Base-by-base conservation (phyloP, 1,284 basidiomycete species). In the Tilletia walkeri region DNA sequence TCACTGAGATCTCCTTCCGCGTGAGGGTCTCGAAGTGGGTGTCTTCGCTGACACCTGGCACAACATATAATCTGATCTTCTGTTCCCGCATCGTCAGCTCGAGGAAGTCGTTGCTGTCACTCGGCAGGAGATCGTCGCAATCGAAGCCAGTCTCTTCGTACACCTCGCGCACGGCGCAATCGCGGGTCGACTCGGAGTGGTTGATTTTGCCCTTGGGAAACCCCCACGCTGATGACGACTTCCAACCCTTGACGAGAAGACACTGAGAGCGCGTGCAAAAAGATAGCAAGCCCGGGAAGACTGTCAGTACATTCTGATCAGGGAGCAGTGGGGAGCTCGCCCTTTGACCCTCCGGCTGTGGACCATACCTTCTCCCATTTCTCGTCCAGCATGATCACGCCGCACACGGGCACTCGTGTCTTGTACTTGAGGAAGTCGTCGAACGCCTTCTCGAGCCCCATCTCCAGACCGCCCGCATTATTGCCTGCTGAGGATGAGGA, bases 151-250 rank as follows among this genome's bases (percentile, higher is more conserved):
- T 83, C 72, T 83, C 82, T 63, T 83, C 82, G 49, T 72, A 70
- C 96, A 76, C 88, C 88, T 75, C 89, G 47, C 81, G 78, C 47
- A 82, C 75, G 87, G 75, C 91, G 61, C 82, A 83, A 54, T 82
- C 82, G 30, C 80, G 73, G 66, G 81, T 76, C 20, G 77, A 61
- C 88, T 54, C 90, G 89, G 85, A 98, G 84, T 95, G 91, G 80
- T 99, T 99, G 84, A 99, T 99, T 86, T 99, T 99, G 67, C 96
- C 96, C 84, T 96, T 94, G 1, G 96, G 96, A 84, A 99, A 99
- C 38, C 93, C 92, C 96, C 96, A 99, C 4, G 94, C 92, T 4
- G 95, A 92, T 34, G 91, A 93, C 30, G 92, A 90, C 85, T 97
- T 97, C 93, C 93, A 99, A 4, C 96, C 96, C 84, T 97, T 95